phyloP scores from a whole-genome alignment of 352 stramenopile genomes.

The Pythium scleroteichum region DNA sequence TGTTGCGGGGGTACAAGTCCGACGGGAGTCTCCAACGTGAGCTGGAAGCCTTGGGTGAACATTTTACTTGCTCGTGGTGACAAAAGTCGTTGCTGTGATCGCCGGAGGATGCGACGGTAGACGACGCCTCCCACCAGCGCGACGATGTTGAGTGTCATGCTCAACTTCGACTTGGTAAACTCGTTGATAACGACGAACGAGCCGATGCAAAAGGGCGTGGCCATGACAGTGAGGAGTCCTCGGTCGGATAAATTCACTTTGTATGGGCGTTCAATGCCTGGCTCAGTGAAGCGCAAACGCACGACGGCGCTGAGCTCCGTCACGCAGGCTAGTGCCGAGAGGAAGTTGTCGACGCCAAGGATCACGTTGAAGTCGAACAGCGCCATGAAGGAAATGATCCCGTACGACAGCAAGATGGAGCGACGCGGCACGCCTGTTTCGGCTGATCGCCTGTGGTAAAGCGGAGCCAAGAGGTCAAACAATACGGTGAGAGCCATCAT shows the following conservation, averaged over 20 bases:
- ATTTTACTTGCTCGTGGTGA: conserved; percentile 26
- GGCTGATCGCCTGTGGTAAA: conserved; percentile 39
- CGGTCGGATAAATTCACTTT: conserved; percentile 66
- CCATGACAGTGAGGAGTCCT: conserved; percentile 44
- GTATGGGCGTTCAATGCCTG: conserved; percentile 77
- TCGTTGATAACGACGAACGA: conserved; percentile 70
- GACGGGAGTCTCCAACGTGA: conserved; percentile 17
- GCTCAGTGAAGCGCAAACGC: conserved; percentile 78
- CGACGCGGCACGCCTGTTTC: conserved; percentile 57
- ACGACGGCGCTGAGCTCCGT: conserved; percentile 92
- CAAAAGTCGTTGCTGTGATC: conserved; percentile 18
- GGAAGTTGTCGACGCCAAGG: conserved; percentile 92
- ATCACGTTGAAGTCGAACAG: conserved; percentile 89
- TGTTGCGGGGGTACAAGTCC: conserved; percentile 11
- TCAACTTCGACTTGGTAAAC: conserved; percentile 58
- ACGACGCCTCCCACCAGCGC: conserved; percentile 51
- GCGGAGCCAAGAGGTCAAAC: too few species aligned
- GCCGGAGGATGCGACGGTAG: conserved; percentile 57
- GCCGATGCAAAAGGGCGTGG: conserved; percentile 57
- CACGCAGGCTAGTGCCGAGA: conserved; percentile 89
- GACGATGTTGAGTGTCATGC: conserved; percentile 51
- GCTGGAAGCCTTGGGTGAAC: conserved; percentile 20
- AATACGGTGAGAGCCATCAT: conserved; percentile 2
- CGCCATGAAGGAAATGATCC: conserved; percentile 86
- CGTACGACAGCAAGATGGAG: conserved; percentile 84